Base-by-base conservation (phyloP, 768 basidiomycete genomes). In the Lactarius quietus region DNA sequence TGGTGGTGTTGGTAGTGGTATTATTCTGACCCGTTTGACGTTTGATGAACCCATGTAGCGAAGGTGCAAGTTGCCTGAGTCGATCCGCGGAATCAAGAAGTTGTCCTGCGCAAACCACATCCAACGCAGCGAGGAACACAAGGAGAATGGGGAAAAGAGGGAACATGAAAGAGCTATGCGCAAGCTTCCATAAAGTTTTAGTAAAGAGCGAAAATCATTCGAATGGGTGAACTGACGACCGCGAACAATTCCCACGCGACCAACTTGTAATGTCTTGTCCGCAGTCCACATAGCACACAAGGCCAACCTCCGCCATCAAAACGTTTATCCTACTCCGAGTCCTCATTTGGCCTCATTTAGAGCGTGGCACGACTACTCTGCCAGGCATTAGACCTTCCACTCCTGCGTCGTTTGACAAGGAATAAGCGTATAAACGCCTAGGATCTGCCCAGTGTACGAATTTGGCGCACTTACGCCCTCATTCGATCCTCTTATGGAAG, bases 1-100 rank as follows among this genome's bases (percentile, higher is more conserved):
- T 56, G 23, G 57, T 64, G 17, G 33, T 33, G 33, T 33, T 33
- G 33, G 33, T 33, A 8, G 33, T 33, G 3, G 33, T 33, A 8
- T 3, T 17, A 20, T 67, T 58, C n/a, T 57, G 43, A 3, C 33
- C 5, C 5, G 67, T 20, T 33, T 69, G 69, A 29, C 69, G 69
- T 18, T 61, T 57, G 33, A 68, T 43, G 14, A 54, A n/a, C 39
- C 58, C 48, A 17, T 57, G 67, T 23, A 68, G 55, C 26, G 57
- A 59, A 15, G 57, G 45, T 31, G 63, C 38, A 18, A 35, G 35
- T 28, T 6, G 23, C 26, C 26, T 51, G 23, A 35, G 63, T 35
- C 56, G 62, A 43, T 39, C 31, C n/a, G 52, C 26, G 23, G 52
- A 26, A 36, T 28, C 17, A 55, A 20, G 45, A 7, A 28, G 55